Conservation (phyloP, 331 rosid genomes). For the Phaseolus coccineus region DNA sequence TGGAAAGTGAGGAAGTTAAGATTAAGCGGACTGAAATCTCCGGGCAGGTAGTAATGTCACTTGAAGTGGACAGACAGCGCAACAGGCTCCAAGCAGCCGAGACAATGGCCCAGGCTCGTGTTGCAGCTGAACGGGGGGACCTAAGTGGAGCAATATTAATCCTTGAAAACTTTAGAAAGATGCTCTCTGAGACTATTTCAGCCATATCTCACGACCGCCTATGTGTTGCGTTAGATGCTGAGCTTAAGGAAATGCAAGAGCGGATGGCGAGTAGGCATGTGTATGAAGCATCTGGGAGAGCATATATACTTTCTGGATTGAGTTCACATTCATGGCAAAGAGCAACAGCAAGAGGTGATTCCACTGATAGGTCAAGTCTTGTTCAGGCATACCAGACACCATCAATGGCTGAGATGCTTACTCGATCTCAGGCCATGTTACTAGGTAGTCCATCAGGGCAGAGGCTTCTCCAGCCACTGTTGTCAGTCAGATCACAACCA, state of each 20-base stretch:
- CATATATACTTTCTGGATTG: conserved; percentile 93
- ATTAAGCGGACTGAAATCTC: conserved; percentile 67
- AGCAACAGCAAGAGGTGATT: conserved; percentile 98
- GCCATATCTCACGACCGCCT: conserved; percentile 76
- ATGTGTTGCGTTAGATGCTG: conserved; percentile 91
- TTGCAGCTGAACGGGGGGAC: conserved; percentile 84
- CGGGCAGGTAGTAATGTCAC: conserved; percentile 66
- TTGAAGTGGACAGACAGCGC: conserved; percentile 90
- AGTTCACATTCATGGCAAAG: conserved; percentile 99
- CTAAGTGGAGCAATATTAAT: conserved; percentile 66
- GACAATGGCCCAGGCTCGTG: conserved; percentile 87
- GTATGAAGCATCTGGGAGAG: conserved; percentile 97
- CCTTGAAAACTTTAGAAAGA: conserved; percentile 81
- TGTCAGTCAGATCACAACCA: conserved; percentile 71
- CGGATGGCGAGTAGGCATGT: conserved; percentile 95
- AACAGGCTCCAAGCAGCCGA: conserved; percentile 94
- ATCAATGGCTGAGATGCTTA: conserved; percentile 93
- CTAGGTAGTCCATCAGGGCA: conserved; percentile 86
- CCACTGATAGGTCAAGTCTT: conserved; percentile 86
- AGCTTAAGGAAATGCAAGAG: conserved; percentile 98
- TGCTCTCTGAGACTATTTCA: conserved; percentile 64
- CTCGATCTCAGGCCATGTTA: conserved; percentile 86
- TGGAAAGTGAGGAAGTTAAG: conserved; percentile 77
- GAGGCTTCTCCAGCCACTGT: conserved; percentile 82
- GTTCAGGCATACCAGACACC: conserved; percentile 94